phyloP scores from a whole-genome alignment of 495 filamentous ascomycete species.

The Xylaria palmicola region DNA sequence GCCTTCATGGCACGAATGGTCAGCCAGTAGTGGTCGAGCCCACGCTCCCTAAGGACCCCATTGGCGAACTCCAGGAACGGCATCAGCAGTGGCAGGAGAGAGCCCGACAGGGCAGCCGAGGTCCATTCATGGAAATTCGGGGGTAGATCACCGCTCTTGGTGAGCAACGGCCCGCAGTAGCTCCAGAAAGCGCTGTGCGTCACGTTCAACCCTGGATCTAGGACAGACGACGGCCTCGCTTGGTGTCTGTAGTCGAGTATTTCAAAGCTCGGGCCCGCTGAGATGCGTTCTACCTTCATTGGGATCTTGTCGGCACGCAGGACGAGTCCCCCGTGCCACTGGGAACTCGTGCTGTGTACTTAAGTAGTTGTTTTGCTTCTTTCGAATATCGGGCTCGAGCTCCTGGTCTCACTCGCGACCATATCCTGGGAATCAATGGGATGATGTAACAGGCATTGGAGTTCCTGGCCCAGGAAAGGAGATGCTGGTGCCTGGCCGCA shows the following conservation, averaged over 20 bases:
- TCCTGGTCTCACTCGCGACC: neutral
- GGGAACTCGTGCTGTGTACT: neutral
- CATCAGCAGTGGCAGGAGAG: conserved; percentile 22
- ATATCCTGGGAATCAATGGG: too few relatives aligned
- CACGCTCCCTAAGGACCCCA: conserved; percentile 20
- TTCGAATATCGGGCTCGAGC: too few relatives aligned
- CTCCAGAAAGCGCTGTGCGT: conserved; percentile 30
- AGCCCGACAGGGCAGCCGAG: conserved; percentile 15
- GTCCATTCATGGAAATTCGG: conserved; percentile 28
- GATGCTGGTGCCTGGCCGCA: neutral
- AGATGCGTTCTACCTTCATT: conserved; percentile 6
- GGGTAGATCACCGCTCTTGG: conserved; percentile 18
- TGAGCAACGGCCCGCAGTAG: conserved; percentile 29
- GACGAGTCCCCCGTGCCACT: neutral
- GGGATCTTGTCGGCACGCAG: neutral
- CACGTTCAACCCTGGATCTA: conserved; percentile 16
- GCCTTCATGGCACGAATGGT: conserved; percentile 35
- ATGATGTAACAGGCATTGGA: neutral
- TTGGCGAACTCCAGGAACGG: conserved; percentile 29
- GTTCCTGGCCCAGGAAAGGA: neutral
- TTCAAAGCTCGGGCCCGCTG: conserved; percentile 21
- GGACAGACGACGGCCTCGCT: neutral
- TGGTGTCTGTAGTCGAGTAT: conserved; percentile 20
- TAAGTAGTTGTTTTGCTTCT: too few relatives aligned
- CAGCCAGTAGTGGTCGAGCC: conserved; percentile 34